These are phyloP conservation scores for Jamesozyma jinghongensis DNA, from an alignment of 805 yeast genomes.

Conservation along the genomic window DNA sequence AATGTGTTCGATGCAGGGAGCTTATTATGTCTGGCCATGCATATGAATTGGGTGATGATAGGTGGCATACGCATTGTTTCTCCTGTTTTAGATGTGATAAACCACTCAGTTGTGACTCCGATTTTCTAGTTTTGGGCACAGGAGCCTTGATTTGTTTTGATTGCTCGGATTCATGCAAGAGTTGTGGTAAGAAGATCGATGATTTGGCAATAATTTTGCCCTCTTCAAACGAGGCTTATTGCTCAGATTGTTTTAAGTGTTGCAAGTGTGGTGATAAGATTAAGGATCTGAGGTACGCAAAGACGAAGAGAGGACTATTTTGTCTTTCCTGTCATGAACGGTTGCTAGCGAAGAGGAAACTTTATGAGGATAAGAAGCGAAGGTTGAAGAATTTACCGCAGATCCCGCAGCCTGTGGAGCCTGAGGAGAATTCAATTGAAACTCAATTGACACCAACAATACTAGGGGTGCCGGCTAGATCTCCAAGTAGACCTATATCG, in stretches of 20 bases:
- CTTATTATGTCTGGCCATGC: slow-evolving; percentile 86
- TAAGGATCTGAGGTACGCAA: slow-evolving; percentile 83
- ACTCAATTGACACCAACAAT: background rate
- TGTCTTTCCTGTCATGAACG: slow-evolving; percentile 91
- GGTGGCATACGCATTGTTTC: slow-evolving; percentile 95
- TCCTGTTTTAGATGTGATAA: slow-evolving; percentile 76
- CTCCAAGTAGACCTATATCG: slow-evolving; percentile 16
- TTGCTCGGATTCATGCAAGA: slow-evolving; percentile 86
- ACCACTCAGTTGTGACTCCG: slow-evolving; percentile 76
- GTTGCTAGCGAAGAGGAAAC: slow-evolving; percentile 65
- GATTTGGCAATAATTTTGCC: slow-evolving; percentile 79
- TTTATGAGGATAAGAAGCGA: slow-evolving; percentile 29
- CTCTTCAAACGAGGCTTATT: slow-evolving; percentile 92
- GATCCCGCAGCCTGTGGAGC: slow-evolving; percentile 5
- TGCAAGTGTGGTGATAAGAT: slow-evolving; percentile 81
- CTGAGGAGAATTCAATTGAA: no score
- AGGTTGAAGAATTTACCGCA: slow-evolving; percentile 20
- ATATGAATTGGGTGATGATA: slow-evolving; percentile 84
- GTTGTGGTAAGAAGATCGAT: slow-evolving; percentile 81
- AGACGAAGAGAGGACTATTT: slow-evolving; percentile 87
- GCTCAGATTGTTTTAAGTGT: slow-evolving; percentile 85
- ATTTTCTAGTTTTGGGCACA: slow-evolving; percentile 84
- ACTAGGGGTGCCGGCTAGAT: slow-evolving; percentile 6
- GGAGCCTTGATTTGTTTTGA: slow-evolving; percentile 86
- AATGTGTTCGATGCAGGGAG: slow-evolving; percentile 37